Evolutionary conservation across 78 protist genomes (phyloP), one percentile per base, ranked within the genome.

Genomic region (Dictyostelium purpureum): DNA sequence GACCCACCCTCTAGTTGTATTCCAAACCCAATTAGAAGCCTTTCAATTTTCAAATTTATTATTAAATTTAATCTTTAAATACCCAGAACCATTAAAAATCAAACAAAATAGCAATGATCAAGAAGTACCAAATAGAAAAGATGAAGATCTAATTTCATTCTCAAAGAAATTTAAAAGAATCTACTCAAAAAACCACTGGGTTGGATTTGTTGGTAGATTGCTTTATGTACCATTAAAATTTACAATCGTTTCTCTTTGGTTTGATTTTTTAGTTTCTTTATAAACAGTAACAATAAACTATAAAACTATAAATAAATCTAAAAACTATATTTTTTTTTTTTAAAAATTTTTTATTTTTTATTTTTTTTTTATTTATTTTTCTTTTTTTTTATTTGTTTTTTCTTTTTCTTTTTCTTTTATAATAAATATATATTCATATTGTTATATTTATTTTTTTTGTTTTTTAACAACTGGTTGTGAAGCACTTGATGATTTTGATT

Each of bases 21-120:
- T 59, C 28, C 92, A 85, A 73, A 85, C 74, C 28, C 92, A 85
- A 74, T 21, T 73, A 5, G 57, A 73, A 59, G 42, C 76, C 5
- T 73, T 59, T 26, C 66, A 52, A 70, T 73, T 61, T 73, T 66
- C 82, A 59, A 71, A 54, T 47, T 7, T 51, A 51, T 51, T 51
- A 51, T 42, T 75, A 52, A 35, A 52, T 51, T 54, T 14, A 26
- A 33, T 61, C 42, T 40, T 56, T 71, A 38, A 59, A 82, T n/a
- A 12, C 6, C 47, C 47, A 26, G 24, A 19, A n/a, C 31, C 1
- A 37, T 19, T 40, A 66, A 19, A n/a, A n/a, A 26, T 31, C 33
- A 7, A 35, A 28, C 11, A 33, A 12, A 54, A 49, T 37, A 79
- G 73, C 31, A 61, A 67, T 26, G 26, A 63, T 63, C 28, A 33